Evolutionary conservation across 164 flowering plant genomes (phyloP), one percentile per base, ranked within the genome.

Genomic region (Protea cynaroides): DNA sequence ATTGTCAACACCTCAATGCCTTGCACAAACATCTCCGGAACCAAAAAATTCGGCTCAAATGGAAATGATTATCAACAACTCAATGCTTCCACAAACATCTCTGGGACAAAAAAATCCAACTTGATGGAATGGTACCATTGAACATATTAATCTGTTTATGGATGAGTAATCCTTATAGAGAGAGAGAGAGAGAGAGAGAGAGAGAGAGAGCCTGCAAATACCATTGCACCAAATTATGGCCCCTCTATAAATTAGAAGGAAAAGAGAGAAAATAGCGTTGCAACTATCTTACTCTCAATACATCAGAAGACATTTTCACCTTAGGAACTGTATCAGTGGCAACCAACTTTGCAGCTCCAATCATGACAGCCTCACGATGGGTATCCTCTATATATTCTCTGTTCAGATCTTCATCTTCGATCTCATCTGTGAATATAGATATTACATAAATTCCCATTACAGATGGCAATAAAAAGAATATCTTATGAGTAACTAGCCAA

Each of bases 371-470:
- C 74, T 87, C 94, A 66, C 83, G 78, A 68, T 86, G 92, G 62
- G 87, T 86, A 78, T 88, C 97, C 76, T 95, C 99, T 43, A 90
- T 69, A 74, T 92, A 95, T 77, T 95, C 99, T 69, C 78, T 81
- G 71, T 87, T 88, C 7, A 59, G 79, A 69, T 88, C 96, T 64
- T 90, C 97, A 23, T 91, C 99, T 74, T 92, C 99, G 9, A 82
- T 80, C 69, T 88, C 98, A 74, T 86, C 99, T 95, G 83, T 25
- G 14, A 67, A 4, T 8, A 44, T 22, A 69, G 7, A 53, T 36
- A 37, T 37, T 12, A 47, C 19, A 12, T 47, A 47, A 47, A 15
- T 47, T 47, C n/a, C 6, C 52, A 47, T 40, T 8, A 12, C 1
- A 1, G 40, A 9, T 47, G 17, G 18, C 52, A 47, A 47, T 12